Base-by-base conservation (phyloP, 176 grass and related monocot genomes). In the Eleusine indica region DNA sequence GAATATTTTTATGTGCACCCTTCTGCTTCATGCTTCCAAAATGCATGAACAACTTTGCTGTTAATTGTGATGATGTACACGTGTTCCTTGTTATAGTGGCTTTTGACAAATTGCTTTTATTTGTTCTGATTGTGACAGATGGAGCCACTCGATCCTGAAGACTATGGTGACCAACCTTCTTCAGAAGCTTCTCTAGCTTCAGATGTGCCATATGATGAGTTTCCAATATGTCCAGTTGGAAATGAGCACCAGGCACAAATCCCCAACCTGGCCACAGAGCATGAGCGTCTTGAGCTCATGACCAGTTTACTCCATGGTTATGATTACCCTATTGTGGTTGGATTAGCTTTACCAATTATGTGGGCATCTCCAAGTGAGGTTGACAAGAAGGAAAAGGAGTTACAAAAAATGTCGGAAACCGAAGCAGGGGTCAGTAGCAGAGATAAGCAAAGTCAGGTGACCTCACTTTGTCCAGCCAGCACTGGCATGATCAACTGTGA, bases 181-280 rank as follows among this genome's bases (percentile, higher is more conserved):
- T 87, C 86, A 63, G 80, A 88, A 79, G 73, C 60, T 83, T 85
- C 83, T 10, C 51, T 74, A 57, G 75, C 64, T 77, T 78, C 65
- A 29, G 84, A 91, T 74, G 92, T 70, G 73, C 84, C 80, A 44
- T 79, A 79, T 81, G 87, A 92, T 66, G 91, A 98, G 62, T 68
- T 81, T 18, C 89, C 65, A 39, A 58, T 91, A 66, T 91, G 61
- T 79, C 85, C 89, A 66, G 86, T 92, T 76, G 96, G 96, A 88
- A 88, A 82, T 76, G 86, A 85, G 43, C 87, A 95, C 83, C 96
- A 98, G 82, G 93, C 86, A 66, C 91, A 88, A 87, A 85, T 98
- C 71, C 93, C 93, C 19, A 69, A 78, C 54, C 84, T 88, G 62
- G 77, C n/a, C 57, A 75, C 76, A 77, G 87, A 94, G 47, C 66